These are phyloP conservation scores for Fraxinus angustifolia DNA, from an alignment of 305 asterid species.

Conservation along the genomic window DNA sequence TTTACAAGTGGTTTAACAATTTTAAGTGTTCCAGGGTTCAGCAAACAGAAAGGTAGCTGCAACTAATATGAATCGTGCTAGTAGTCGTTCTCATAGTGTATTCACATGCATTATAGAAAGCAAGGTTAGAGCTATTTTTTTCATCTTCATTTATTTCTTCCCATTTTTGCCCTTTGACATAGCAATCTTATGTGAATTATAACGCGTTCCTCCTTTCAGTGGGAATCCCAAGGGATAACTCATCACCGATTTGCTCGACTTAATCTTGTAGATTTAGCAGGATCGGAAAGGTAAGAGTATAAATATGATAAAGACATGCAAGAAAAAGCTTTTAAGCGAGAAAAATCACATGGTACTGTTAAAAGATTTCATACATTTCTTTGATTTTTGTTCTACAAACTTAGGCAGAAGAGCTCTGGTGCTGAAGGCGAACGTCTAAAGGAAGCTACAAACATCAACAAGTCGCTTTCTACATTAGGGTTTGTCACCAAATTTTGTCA, in stretches of 20 bases:
- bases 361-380: neutral
- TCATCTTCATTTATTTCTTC: conserved; percentile 8
- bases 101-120: conserved; percentile 92
- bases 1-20: conserved; percentile 7
- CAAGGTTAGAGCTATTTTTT: conserved; percentile 47
- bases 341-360: neutral
- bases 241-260: conserved; percentile 90
- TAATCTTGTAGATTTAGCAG: conserved; percentile 96
- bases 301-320: neutral
- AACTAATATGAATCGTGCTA: conserved; percentile 94
- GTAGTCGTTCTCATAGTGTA: conserved; percentile 99
- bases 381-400: conserved; percentile 23
- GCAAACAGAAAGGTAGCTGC: conserved; percentile 95
- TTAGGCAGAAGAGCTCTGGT: conserved; percentile 97
- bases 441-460: conserved; percentile 97
- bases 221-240: conserved; percentile 92
- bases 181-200: conserved; percentile 13
- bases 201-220: conserved; percentile 37
- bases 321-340: neutral
- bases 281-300: conserved; percentile 81
- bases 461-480: conserved; percentile 97
- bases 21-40: conserved; percentile 64
- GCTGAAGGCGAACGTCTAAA: conserved; percentile 98
- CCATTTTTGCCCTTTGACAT: conserved; percentile 12
- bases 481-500: conserved; percentile 28